Evolutionary conservation across 1,139 yeast species (phyloP), one percentile per base, ranked within the genome.

Genomic region (Meyerozyma sp.): DNA sequence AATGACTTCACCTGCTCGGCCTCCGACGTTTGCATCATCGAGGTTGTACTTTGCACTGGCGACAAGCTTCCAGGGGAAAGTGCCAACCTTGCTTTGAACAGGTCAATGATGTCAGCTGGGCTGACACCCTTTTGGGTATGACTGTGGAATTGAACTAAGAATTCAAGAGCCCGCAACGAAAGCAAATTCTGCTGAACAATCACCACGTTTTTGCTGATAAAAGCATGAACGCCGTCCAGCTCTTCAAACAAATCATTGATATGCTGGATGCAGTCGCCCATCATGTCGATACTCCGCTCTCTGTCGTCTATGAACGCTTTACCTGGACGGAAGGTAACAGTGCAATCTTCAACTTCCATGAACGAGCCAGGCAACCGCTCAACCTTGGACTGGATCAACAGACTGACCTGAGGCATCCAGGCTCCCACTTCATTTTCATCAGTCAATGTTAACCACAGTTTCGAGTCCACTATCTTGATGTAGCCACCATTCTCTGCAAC

Each of bases 401-500:
- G 79, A 36, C 72, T 64, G 9, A 83, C 80, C 42, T 77, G 75
- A 2, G 76, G 73, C 62, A 84, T 80, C 88, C 95, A 88, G 8
- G 64, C 62, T 30, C 67, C 60, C 49, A 74, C 64, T 44, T 76
- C 79, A 2, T 62, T 59, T 45, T 75, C 75, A 44, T 81, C 80
- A 20, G 79, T 78, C 38, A 87, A 68, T 3, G 86, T 73, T 30
- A 79, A 65, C 97, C 97, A 91, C 13, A 68, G 66, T 25, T 70
- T 68, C 9, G 70, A 62, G 2, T 75, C 75, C 27, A 79, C 73
- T 23, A 84, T 57, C 56, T 77, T 81, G 27, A 85, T 76, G 51
- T 70, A 82, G 2, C 90, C 95, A 32, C 98, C 98, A 58, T 85
- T 83, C 61, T 91, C 98, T 1, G 96, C 95, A 51, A 91, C 81